Base-by-base conservation (phyloP, 2,329 filamentous ascomycete species). In the Aspergillus japonicus region DNA sequence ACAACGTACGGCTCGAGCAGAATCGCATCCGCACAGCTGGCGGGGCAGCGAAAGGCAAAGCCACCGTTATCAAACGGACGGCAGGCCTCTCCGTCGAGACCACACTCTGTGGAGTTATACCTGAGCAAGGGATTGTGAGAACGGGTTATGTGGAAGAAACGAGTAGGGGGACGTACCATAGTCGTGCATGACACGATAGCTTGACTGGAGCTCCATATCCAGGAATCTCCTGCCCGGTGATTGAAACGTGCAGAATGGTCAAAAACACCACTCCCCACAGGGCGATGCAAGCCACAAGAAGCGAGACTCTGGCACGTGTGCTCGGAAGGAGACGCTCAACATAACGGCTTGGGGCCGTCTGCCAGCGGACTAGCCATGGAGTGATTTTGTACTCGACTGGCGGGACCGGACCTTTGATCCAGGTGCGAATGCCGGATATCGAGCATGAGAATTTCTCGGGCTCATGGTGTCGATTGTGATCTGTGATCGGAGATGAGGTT, bases 31-130 rank as follows among this genome's bases (percentile, higher is more conserved):
- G 78, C 79, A 68, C 85, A 87, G 54, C 83, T 81, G 6, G 85
- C 82, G 3, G 85, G 84, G 67, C 85, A 87, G 50, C 83, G 78
- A 64, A 87, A 87, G 0, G 84, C 77, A 63, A 86, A 79, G 1
- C 77, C 78, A 16, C 74, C 73, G 49, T 84, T 81, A 42, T 80
- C 77, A 65, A 87, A 87, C 0, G 84, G 84, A 19, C 82, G 81
- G 67, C 84, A 87, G 10, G 77, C 71, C 61, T 85, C 79, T 0
- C 84, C 84, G 68, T 86, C 81, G 3, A 86, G 63, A 2, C 84
- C 84, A 64, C 84, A 87, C n/a, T 71, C 64, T 0, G 73, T 76
- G 6, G 77, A 66, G 67, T 75, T 75, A 8, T 61, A 58, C 73
- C 74, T 71, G 44, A 6, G 56, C 26, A 57, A n/a, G 61, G 35